Conservation (phyloP, 202 grass and related monocot species). For the Carex arenaria region DNA sequence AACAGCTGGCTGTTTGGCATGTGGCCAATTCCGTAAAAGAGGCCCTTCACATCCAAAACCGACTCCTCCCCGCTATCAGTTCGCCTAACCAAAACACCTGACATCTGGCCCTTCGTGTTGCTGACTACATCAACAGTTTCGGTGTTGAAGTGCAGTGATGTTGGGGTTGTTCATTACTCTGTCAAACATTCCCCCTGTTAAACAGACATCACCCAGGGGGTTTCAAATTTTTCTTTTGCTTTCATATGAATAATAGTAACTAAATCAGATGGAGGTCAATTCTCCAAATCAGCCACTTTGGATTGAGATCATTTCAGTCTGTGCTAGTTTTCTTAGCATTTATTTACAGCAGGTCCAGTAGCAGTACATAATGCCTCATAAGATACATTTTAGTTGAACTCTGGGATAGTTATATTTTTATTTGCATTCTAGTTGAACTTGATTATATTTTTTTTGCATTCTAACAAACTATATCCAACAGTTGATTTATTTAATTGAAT, state of each 20-base stretch:
- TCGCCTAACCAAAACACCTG: conserved; percentile 71
- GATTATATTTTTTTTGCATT: background rate
- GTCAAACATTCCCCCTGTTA: conserved; percentile 99
- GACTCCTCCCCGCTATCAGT: conserved; percentile 59
- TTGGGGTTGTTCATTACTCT: conserved; percentile 99
- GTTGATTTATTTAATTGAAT: background rate
- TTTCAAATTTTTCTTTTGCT: conserved; percentile 36
- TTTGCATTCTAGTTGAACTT: background rate
- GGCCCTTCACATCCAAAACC: conserved; percentile 83
- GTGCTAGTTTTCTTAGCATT: conserved; percentile 7
- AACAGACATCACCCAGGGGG: conserved; percentile 76
- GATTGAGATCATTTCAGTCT: background rate
- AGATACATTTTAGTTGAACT: background rate
- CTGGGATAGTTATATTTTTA: background rate
- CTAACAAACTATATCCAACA: background rate
- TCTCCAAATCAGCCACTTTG: background rate
- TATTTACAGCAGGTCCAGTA: background rate
- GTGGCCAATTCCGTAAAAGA: conserved; percentile 98
- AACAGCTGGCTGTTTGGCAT: conserved; percentile 90
- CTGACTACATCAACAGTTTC: conserved; percentile 83
- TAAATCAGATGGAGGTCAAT: conserved; percentile 9
- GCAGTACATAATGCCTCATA: background rate
- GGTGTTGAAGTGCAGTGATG: conserved; percentile 94
- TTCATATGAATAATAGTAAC: conserved; percentile 40
- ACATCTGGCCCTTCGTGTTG: conserved; percentile 90